Evolutionary conservation across 306 rosid species (phyloP).

Genomic region (Ziziphus jujuba): DNA sequence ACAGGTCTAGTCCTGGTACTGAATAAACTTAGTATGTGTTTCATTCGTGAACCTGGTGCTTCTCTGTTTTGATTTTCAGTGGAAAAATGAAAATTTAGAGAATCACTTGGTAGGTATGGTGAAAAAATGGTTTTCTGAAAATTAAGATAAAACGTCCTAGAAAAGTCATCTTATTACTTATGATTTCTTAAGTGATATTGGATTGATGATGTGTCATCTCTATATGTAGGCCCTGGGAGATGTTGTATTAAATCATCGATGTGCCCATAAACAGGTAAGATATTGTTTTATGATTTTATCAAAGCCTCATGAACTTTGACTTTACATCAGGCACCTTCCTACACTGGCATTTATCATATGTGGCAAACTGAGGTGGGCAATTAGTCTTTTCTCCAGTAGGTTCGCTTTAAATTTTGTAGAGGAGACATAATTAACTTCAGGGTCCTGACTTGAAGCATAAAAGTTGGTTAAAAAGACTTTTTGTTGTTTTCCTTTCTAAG

Average conservation of each 20-base stretch:
- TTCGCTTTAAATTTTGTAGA: not conserved
- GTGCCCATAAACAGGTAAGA: conserved; percentile 69
- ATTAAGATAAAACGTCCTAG: not conserved
- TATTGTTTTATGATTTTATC: conserved; percentile 2
- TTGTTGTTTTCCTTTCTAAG: not conserved
- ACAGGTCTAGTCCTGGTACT: conserved; percentile 17
- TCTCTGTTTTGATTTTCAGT: not conserved
- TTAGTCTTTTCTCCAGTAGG: not conserved
- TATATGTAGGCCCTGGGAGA: conserved; percentile 64
- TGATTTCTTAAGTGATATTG: conserved; percentile 15
- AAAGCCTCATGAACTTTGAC: no score
- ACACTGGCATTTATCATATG: not conserved
- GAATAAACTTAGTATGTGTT: not conserved
- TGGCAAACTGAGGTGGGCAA: not conserved
- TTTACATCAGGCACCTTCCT: not conserved
- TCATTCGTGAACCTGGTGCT: not conserved
- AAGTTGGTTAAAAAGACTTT: no score
- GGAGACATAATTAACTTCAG: not conserved
- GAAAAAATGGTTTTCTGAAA: not conserved
- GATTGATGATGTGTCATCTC: conserved; percentile 8
- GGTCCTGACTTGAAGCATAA: not conserved
- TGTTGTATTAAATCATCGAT: conserved; percentile 78
- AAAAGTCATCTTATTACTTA: conserved; percentile 1
- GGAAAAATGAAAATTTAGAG: not conserved
- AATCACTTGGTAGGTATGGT: not conserved